Percentiles rank a stretch among this genome's conserved stretches.
phyloP scores from a whole-genome alignment of 164 flowering plant genomes.

The Houttuynia cordata region DNA sequence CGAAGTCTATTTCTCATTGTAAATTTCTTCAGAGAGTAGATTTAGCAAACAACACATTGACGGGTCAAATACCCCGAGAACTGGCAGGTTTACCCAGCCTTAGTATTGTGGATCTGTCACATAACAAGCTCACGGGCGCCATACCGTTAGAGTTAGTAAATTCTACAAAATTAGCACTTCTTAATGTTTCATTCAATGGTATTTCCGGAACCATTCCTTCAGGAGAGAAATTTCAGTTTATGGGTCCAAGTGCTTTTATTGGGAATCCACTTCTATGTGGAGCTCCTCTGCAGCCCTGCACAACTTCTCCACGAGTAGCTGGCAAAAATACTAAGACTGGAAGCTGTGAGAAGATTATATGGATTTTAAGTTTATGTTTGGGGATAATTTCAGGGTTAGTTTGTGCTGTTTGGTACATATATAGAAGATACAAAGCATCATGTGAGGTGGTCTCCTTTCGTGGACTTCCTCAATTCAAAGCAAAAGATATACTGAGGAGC shows the following conservation, averaged over 20 bases:
- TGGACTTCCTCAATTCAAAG: constrained; percentile 73
- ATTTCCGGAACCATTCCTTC: constrained; percentile 67
- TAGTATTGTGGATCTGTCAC: constrained; percentile 42
- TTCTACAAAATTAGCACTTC: constrained; percentile 35
- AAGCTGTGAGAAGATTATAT: constrained; percentile 30
- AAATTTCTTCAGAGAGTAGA: constrained; percentile 31
- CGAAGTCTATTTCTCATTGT: constrained; percentile 41
- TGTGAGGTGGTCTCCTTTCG: constrained; percentile 68
- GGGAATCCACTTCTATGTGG: constrained; percentile 84
- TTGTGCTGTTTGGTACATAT: constrained; percentile 34
- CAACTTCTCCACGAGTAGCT: constrained; percentile 17
- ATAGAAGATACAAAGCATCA: constrained; percentile 28
- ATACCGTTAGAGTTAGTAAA: constrained; percentile 40
- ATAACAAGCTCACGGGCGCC: constrained; percentile 46
- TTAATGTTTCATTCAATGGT: constrained; percentile 74
- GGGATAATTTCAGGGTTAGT: constrained; percentile 27
- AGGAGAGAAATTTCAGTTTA: constrained; percentile 25
- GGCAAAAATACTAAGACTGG: constrained; percentile 23
- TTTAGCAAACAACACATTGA: constrained; percentile 37
- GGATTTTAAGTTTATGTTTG: constrained; percentile 41
- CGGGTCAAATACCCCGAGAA: constrained; percentile 45
- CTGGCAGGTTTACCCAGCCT: constrained; percentile 44
- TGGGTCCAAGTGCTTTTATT: constrained; percentile 55
- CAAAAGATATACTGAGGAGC: constrained; percentile 66
- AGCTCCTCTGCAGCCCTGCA: constrained; percentile 52